phyloP scores from a whole-genome alignment of 2,329 filamentous ascomycete genomes.

The Sporothrix phasma region DNA sequence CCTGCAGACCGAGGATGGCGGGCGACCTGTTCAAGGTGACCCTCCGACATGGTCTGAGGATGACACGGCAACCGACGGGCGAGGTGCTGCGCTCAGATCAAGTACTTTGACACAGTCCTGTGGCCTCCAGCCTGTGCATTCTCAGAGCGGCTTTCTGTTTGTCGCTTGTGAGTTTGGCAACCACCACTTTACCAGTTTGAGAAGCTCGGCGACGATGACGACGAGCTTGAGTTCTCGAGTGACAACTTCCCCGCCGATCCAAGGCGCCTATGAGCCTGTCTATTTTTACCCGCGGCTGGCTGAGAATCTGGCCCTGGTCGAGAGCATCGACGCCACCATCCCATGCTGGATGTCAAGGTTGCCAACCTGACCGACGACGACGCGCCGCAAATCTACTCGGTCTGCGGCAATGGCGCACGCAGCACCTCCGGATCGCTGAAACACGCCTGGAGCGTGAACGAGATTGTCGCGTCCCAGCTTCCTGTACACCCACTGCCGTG shows the following conservation, averaged over 20 bases:
- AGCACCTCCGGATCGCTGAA: slow-evolving; percentile 88
- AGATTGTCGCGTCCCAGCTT: slow-evolving; percentile 89
- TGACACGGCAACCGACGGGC: slow-evolving; percentile 63
- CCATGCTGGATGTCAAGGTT: slow-evolving; percentile 82
- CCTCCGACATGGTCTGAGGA: slow-evolving; percentile 83
- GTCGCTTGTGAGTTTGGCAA: slow-evolving; percentile 88
- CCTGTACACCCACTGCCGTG: slow-evolving; percentile 79
- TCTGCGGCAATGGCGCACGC: slow-evolving; percentile 78
- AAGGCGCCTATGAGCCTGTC: slow-evolving; percentile 62
- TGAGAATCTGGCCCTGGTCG: slow-evolving; percentile 75
- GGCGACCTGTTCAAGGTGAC: slow-evolving; percentile 98
- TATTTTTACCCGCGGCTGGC: slow-evolving; percentile 75
- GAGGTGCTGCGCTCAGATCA: slow-evolving; percentile 81
- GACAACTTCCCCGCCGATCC: slow-evolving; percentile 69
- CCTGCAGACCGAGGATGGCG: slow-evolving; percentile 92
- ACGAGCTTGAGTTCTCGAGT: slow-evolving; percentile 77
- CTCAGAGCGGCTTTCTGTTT: slow-evolving; percentile 89
- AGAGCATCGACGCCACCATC: slow-evolving; percentile 80
- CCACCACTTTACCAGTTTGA: slow-evolving; percentile 91
- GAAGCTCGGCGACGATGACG: slow-evolving; percentile 89
- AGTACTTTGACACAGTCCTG: slow-evolving; percentile 97
- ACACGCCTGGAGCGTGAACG: slow-evolving; percentile 84
- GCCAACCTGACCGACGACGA: slow-evolving; percentile 87
- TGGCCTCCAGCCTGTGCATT: slow-evolving; percentile 80
- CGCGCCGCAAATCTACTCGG: slow-evolving; percentile 89